phyloP scores from a whole-genome alignment of 2,329 filamentous ascomycete genomes.

The Zymoseptoria passerinii region DNA sequence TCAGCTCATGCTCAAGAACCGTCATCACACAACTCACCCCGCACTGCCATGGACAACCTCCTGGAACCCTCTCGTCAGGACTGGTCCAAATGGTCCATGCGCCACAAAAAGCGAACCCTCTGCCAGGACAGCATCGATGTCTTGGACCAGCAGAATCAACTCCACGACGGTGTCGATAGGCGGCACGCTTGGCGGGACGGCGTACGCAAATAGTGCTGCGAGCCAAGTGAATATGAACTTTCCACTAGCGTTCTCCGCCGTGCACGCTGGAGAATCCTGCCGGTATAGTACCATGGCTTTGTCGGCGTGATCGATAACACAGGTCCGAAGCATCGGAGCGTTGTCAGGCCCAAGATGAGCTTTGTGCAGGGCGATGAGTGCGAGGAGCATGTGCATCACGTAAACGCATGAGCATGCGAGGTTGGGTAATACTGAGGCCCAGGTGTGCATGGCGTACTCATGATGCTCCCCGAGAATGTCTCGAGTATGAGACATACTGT shows the following conservation, averaged over 20 bases:
- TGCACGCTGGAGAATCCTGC: slow-evolving; percentile 12
- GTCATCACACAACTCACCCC: slow-evolving; percentile 5
- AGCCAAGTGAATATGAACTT: slow-evolving; percentile 25
- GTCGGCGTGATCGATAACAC: slow-evolving; percentile 25
- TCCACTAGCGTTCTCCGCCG: slow-evolving; percentile 22
- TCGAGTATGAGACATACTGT: slow-evolving; percentile 13
- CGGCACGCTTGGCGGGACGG: slow-evolving; percentile 20
- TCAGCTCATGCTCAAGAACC: neutral
- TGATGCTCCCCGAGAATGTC: slow-evolving; percentile 20
- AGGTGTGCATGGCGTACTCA: slow-evolving; percentile 18
- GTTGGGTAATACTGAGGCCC: slow-evolving; percentile 22
- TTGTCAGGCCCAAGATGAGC: slow-evolving; percentile 19
- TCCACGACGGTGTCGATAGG: slow-evolving; percentile 26
- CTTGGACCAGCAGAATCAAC: slow-evolving; percentile 22
- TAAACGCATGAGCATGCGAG: slow-evolving; percentile 23
- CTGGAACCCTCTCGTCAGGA: slow-evolving; percentile 20
- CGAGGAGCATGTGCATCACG: slow-evolving; percentile 26
- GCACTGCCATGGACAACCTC: slow-evolving; percentile 3
- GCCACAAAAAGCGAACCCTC: slow-evolving; percentile 24
- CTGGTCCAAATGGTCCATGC: slow-evolving; percentile 24
- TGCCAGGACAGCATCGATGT: slow-evolving; percentile 17
- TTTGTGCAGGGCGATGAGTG: slow-evolving; percentile 24
- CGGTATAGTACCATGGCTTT: slow-evolving; percentile 22
- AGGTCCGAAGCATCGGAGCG: slow-evolving; percentile 18
- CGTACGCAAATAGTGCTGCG: slow-evolving; percentile 23